Base-by-base conservation (phyloP, 1,284 basidiomycete genomes). In the Puccinia horiana region DNA sequence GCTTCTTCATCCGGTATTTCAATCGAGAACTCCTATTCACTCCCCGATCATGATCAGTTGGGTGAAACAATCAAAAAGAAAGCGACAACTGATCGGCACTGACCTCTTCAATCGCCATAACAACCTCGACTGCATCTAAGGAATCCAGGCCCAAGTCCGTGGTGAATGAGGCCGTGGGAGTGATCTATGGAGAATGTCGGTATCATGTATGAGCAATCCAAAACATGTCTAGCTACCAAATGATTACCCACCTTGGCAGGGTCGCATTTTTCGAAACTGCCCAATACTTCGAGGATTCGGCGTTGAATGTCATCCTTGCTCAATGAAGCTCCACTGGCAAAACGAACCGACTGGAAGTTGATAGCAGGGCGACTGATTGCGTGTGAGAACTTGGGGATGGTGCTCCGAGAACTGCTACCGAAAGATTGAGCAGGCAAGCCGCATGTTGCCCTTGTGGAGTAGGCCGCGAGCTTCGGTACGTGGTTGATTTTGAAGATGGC, bases 1-100 rank as follows among this genome's bases (percentile, higher is more conserved):
- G 96, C 97, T 88, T 99, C 97, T 82, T 91, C 92, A 86, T 99
- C 97, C 72, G 97, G 96, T 86, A 99, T 99, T 88, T 96, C 94
- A 86, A 95, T 93, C 44, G 90, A 89, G 86, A 94, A 94, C 85
- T 94, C 94, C 94, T 95, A 84, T 37, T 54, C 69, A 80, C 18
- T 35, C 37, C n/a, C 73, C 61, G 76, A 72, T 63, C 49, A 6
- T 3, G 49, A 56, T 61, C 82, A 83, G 65, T 63, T 84, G 69
- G 88, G 88, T 77, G 87, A 87, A 85, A 90, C 90, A 44, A 73
- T 32, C 94, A 96, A 37, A 26, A 2, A 20, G 20, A 32, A 16
- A 26, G 54, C 9, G 26, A 32, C 42, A 18, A 26, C 23, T 32
- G 35, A 81, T 54, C 44, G 29, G 14, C 20, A 63, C 54, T 77